Evolutionary conservation across 768 basidiomycete species (phyloP).

Genomic region (Kwoniella botswanensis): DNA sequence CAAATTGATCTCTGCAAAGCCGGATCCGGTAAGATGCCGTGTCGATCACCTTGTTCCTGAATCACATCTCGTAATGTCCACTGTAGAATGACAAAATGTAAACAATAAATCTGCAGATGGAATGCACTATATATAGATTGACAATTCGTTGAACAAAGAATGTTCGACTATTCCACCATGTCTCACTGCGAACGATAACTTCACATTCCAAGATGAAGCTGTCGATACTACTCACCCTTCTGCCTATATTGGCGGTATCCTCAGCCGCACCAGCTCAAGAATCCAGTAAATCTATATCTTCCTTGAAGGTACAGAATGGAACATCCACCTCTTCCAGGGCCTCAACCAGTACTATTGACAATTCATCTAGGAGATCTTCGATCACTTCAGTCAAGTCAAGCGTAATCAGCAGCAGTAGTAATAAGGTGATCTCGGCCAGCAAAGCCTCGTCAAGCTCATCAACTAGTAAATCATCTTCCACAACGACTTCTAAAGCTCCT

Average conservation of each 20-base stretch:
- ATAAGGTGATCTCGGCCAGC: neutral
- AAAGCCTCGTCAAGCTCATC: neutral
- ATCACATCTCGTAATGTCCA: neutral
- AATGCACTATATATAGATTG: neutral
- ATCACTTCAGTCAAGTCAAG: neutral
- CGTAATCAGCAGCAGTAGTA: neutral
- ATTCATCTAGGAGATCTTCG: neutral
- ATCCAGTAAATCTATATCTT: neutral
- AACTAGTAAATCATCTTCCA: neutral
- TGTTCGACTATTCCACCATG: too few relatives aligned
- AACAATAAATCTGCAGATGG: neutral
- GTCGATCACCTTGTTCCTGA: neutral
- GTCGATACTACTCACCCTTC: neutral
- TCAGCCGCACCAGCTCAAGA: constrained; percentile 9
- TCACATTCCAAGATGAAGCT: neutral
- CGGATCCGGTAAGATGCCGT: neutral
- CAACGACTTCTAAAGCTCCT: neutral
- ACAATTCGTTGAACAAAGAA: too few relatives aligned
- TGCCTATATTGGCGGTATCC: constrained; percentile 1
- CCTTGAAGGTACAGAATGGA: neutral
- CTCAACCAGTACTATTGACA: neutral
- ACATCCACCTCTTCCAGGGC: neutral
- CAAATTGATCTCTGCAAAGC: neutral
- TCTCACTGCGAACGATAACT: too few relatives aligned
- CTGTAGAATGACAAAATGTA: neutral